Base-by-base conservation (phyloP, 305 asterid genomes). In the Withania somnifera region DNA sequence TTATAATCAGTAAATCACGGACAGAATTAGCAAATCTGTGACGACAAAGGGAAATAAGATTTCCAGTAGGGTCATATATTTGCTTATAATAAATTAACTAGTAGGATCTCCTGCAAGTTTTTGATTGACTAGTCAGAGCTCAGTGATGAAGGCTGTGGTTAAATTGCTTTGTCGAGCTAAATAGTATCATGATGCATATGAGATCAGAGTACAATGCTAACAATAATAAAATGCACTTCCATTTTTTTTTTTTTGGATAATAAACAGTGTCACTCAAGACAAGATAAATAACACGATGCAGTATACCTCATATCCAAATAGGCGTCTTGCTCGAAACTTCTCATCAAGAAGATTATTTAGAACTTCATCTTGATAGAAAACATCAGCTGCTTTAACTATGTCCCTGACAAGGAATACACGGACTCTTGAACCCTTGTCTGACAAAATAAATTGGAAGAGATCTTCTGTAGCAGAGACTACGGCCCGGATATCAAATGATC, bases 401-500 rank as follows among this genome's bases (percentile, higher is more conserved):
- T 95, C 98, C 87, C 93, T 89, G 77, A 94, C 79, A 66, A 95
- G 93, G 89, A 88, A 92, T 80, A 94, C 94, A 67, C 92, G 98
- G 28, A 95, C 94, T 86, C 94, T 89, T 20, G 91, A 89, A 75
- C 99, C 99, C 81, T 92, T 94, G 64, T 88, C 91, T 22, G 99
- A 95, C 84, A 95, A 84, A 81, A 95, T 91, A 84, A 95, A 95
- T 50, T 88, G 88, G 84, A 95, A 87, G 66, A 95, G 95, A 87
- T 95, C 98, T 89, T 95, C 99, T 0, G 98, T 90, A 66, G 99
- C 97, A 82, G 98, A 84, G 58, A 91, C 99, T 77, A 95, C 99
- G n/a, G 97, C 93, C n/a, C 85, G 91, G 89, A 95, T 95, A 38
- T 94, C 58, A 86, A 94, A 94, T 42, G 98, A 89, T 82, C 88